Conservation (phyloP, 352 stramenopile genomes). For the Phytopythium delawarense region DNA sequence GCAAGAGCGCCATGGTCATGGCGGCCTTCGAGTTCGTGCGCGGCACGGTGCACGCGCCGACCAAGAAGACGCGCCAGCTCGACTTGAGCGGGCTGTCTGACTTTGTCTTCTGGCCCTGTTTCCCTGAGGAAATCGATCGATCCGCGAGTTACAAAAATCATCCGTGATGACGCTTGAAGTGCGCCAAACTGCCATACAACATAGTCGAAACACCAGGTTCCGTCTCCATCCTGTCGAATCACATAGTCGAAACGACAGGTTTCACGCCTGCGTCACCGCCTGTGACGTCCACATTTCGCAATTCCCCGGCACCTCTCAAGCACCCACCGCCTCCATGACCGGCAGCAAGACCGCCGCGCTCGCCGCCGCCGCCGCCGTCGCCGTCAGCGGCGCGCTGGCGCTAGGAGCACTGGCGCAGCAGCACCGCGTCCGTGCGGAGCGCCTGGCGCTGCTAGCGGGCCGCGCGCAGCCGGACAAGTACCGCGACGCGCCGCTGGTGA, state of each 20-base stretch:
- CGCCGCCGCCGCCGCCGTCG: conserved; percentile 22
- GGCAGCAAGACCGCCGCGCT: conserved; percentile 24
- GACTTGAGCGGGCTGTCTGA: conserved; percentile 48
- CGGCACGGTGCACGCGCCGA: conserved; percentile 63
- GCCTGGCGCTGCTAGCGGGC: conserved; percentile 19
- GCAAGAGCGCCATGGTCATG: conserved; percentile 62
- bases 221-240: neutral
- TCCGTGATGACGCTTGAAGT: conserved; percentile 3
- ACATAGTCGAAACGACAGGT: neutral
- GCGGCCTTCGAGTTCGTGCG: conserved; percentile 74
- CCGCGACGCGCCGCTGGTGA: conserved; percentile 35
- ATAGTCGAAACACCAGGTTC: neutral
- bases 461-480: conserved; percentile 39
- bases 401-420: conserved; percentile 15
- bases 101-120: conserved; percentile 73
- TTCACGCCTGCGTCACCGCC: neutral
- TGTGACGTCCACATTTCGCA: neutral
- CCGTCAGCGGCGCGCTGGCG: conserved; percentile 17
- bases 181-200: neutral
- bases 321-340: neutral
- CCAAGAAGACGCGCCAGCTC: conserved; percentile 71
- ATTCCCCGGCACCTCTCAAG: neutral
- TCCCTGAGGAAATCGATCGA: too few species aligned
- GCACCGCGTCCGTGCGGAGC: conserved; percentile 14
- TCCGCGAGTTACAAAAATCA: neutral